phyloP scores from a whole-genome alignment of 305 asterid genomes.

The Coffea humblotiana region DNA sequence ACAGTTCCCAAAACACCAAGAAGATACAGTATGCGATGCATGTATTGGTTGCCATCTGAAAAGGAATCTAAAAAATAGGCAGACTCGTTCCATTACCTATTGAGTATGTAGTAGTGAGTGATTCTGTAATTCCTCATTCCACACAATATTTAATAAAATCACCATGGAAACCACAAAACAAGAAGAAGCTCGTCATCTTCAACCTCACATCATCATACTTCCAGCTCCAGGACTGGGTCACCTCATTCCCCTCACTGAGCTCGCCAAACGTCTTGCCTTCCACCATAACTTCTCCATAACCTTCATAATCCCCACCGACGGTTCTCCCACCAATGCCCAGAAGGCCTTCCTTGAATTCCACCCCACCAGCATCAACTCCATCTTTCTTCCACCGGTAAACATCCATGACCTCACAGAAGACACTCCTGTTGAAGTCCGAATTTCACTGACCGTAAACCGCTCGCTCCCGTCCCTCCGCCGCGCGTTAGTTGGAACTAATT shows the following conservation, averaged over 20 bases:
- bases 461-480: constrained; percentile 6
- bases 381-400: constrained; percentile 12
- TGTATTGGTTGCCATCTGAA: too few relatives aligned
- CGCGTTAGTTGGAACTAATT: background rate
- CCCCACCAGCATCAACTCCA: background rate
- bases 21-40: too few relatives aligned
- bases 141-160: too few relatives aligned
- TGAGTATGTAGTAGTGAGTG: too few relatives aligned
- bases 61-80: too few relatives aligned
- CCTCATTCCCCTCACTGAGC: constrained; percentile 28
- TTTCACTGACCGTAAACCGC: background rate
- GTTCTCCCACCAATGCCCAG: constrained; percentile 4
- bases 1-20: too few relatives aligned
- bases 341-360: constrained; percentile 23
- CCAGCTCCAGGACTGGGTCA: constrained; percentile 50
- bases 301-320: constrained; percentile 34
- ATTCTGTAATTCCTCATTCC: too few relatives aligned
- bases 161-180: background rate
- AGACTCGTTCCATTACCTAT: too few relatives aligned
- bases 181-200: too few relatives aligned
- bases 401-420: background rate
- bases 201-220: constrained; percentile 29
- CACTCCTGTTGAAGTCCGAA: background rate
- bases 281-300: constrained; percentile 29
- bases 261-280: constrained; percentile 12